phyloP scores from a whole-genome alignment of 2,329 filamentous ascomycete genomes.

The Penicillium freii region DNA sequence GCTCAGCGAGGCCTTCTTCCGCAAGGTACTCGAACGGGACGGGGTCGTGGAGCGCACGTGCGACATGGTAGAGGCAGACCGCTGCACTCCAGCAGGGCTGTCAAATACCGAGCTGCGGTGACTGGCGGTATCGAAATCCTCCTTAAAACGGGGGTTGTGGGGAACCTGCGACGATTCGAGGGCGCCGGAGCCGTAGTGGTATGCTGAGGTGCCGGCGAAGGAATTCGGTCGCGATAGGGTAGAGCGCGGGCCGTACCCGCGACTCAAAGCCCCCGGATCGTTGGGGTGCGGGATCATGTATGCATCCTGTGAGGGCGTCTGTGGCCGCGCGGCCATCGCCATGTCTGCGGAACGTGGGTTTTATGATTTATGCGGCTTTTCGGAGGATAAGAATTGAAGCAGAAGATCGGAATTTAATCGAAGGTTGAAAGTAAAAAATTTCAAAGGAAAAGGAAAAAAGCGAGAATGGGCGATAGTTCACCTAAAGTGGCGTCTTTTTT shows the following conservation, averaged over 20 bases:
- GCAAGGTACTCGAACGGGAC: constrained; percentile 69
- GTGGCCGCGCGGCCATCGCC: constrained; percentile 39
- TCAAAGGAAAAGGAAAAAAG: constrained; percentile 3
- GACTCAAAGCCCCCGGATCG: constrained; percentile 32
- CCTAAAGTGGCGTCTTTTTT: constrained; percentile 13
- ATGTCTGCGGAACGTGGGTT: constrained; percentile 31
- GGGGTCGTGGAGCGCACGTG: constrained; percentile 41
- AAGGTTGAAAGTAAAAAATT: constrained; percentile 7
- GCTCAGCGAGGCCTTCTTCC: constrained; percentile 80
- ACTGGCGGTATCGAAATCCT: constrained; percentile 39
- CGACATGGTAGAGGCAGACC: constrained; percentile 45
- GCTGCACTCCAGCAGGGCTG: constrained; percentile 33
- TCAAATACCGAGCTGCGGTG: constrained; percentile 38
- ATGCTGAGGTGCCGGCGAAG: constrained; percentile 38
- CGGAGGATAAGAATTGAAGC: background rate
- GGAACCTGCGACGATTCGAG: constrained; percentile 32
- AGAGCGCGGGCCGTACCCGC: constrained; percentile 31
- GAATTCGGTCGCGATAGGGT: constrained; percentile 43
- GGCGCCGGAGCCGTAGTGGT: constrained; percentile 37
- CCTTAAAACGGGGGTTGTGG: constrained; percentile 41
- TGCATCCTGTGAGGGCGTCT: constrained; percentile 41
- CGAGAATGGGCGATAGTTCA: constrained; percentile 5
- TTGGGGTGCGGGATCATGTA: constrained; percentile 34
- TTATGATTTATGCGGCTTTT: constrained; percentile 4
- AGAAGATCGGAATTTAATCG: constrained; percentile 8